These are phyloP conservation scores for Eimeria sp. DNA, from an alignment of 169 alveolate species.

Conservation along the genomic window DNA sequence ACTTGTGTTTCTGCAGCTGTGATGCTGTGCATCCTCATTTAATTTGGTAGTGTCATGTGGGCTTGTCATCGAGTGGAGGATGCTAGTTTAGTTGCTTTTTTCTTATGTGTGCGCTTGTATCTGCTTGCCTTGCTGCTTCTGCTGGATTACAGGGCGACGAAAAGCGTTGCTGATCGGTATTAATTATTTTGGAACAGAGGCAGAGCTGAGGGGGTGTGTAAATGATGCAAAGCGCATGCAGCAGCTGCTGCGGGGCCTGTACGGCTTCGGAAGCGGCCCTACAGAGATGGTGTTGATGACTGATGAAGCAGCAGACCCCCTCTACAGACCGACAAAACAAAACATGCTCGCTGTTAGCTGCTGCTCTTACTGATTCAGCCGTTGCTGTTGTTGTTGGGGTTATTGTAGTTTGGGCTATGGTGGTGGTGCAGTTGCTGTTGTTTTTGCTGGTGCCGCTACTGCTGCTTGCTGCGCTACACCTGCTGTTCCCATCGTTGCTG, in stretches of 20 bases:
- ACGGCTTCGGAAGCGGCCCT: constrained; percentile 68
- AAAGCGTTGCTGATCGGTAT: constrained; percentile 89
- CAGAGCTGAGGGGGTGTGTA: constrained; percentile 88
- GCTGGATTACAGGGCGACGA: constrained; percentile 31
- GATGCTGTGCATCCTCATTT: too few species aligned
- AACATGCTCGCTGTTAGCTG: too few species aligned
- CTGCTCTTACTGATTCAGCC: not conserved
- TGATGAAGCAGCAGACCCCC: constrained; percentile 14
- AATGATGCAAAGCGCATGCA: constrained; percentile 83
- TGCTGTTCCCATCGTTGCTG: not conserved
- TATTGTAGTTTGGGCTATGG: not conserved
- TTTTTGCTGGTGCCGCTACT: not conserved
- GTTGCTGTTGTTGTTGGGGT: not conserved
- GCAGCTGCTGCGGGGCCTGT: constrained; percentile 79
- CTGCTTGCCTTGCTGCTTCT: not conserved
- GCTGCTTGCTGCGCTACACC: not conserved
- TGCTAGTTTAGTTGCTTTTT: not conserved
- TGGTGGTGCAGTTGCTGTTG: not conserved
- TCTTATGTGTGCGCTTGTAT: not conserved
- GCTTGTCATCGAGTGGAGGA: too few species aligned
- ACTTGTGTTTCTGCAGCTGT: too few species aligned
- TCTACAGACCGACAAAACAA: not conserved
- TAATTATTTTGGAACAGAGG: constrained; percentile 86
- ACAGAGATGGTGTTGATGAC: constrained; percentile 44
- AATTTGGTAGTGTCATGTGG: too few species aligned